A percentile compares a stretch with the other conserved stretches of the same genome.
Conservation (phyloP, 2,329 filamentous ascomycete genomes). For the Didymella pomorum region DNA sequence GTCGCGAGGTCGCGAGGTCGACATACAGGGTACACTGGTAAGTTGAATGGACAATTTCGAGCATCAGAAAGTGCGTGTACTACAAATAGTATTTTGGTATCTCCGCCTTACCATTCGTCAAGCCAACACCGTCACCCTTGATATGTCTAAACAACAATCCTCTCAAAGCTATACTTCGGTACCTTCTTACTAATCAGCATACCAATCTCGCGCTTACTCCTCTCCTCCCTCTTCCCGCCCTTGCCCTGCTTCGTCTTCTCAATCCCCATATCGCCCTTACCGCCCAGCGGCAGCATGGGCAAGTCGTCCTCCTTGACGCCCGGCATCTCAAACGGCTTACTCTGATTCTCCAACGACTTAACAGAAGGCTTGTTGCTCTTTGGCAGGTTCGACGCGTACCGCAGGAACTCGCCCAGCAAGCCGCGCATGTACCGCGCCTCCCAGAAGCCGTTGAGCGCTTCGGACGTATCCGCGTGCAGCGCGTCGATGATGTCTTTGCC, state of each 20-base stretch:
- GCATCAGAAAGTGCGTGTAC: no score
- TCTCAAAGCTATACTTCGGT: slow-evolving; percentile 83
- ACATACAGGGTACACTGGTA: no score
- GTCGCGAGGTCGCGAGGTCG: no score
- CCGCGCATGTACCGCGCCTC: slow-evolving; percentile 72
- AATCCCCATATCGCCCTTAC: slow-evolving; percentile 66
- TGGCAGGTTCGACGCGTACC: slow-evolving; percentile 55
- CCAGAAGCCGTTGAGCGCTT: slow-evolving; percentile 75
- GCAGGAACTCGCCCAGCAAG: slow-evolving; percentile 70
- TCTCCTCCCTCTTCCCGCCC: slow-evolving; percentile 73
- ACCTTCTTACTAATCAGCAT: slow-evolving; percentile 81
- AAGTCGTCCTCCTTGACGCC: slow-evolving; percentile 51
- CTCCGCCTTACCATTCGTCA: no score
- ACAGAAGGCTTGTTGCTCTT: slow-evolving; percentile 44
- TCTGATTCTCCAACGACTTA: slow-evolving; percentile 51
- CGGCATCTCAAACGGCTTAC: slow-evolving; percentile 58
- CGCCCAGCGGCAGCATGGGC: slow-evolving; percentile 73
- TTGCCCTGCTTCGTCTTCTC: slow-evolving; percentile 64
- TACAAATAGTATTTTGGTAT: no score
- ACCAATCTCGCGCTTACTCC: slow-evolving; percentile 76
- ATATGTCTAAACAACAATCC: slow-evolving; percentile 61
- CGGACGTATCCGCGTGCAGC: slow-evolving; percentile 73
- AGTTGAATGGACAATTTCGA: no score
- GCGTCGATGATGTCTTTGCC: slow-evolving; percentile 70
- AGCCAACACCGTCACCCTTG: no score